Base-by-base conservation (phyloP, 768 basidiomycete genomes). In the Suillus clintonianus region DNA sequence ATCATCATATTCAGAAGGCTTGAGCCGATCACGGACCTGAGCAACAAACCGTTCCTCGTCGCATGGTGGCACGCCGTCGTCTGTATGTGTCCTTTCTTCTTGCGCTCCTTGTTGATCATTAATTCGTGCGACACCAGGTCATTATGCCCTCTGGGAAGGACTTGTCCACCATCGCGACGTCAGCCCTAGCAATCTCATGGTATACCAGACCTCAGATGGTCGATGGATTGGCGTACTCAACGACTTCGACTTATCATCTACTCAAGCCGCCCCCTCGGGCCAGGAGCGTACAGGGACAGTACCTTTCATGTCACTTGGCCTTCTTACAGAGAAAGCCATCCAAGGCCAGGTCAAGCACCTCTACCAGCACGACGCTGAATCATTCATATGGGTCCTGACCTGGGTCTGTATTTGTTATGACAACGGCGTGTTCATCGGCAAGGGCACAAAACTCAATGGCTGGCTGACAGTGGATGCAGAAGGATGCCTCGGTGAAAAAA, bases 171-270 rank as follows among this genome's bases (percentile, higher is more conserved):
- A 67, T 17, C 30, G 66, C 5, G 64, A 67, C 42, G 24, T 67
- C 37, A 67, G 66, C 48, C 27, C 41, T 32, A 45, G 27, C 37
- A 67, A 65, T 34, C 55, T 65, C n/a, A 62, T 65, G 66, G 65
- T 34, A 22, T 53, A 64, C 36, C 37, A 50, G 22, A 43, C 47
- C 27, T 11, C 3, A 11, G 27, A 50, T 37, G 58, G 48, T 22
- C 24, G 27, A 17, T 43, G 42, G 9, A 60, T 53, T n/a, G 65
- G 65, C 8, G 65, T 67, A 6, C 54, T 67, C 8, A 67, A 64
- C 48, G 60, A 67, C 42, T 67, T 58, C 15, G 66, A 67, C 39
- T 61, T 34, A 43, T 60, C 37, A 14, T 54, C 32, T 24, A 51
- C 11, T 30, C 43, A 2, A 45, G 32, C 5, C 14, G n/a, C 11